Base-by-base conservation (phyloP, 108 stramenopile genomes). In the Nitzschia inconspicua region DNA sequence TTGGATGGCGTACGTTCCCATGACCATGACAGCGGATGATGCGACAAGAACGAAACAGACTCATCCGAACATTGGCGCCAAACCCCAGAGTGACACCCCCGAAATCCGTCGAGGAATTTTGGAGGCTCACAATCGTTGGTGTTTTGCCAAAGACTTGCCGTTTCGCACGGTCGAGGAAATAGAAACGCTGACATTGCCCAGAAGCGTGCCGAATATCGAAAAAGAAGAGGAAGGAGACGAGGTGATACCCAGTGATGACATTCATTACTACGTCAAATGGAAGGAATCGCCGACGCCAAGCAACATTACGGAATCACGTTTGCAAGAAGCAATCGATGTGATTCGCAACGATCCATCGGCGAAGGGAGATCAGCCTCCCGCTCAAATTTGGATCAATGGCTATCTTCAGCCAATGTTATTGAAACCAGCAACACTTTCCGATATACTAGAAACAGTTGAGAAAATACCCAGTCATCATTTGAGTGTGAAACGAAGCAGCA, bases 91-190 rank as follows among this genome's bases (percentile, higher is more conserved):
- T n/a, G n/a, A n/a, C n/a, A n/a, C n/a, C n/a, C n/a, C 29, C 14
- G 40, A 65, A 16, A 27, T 30, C 25, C 36, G 51, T 20, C 25
- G 27, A 13, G 60, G 44, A 16, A 22, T 71, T 4, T 44, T 71
- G 16, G 31, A 63, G 37, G 70, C 70, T 5, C 60, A 64, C 46
- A 71, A 71, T 49, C 70, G 70, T 25, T 71, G 70, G 70, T 54
- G 42, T 32, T 71, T 63, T 57, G 70, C 70, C 53, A 71, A 71
- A 41, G 61, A 64, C 28, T 18, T 56, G 34, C 52, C 62, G 14
- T 71, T 64, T 41, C 26, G 34, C 18, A 44, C 42, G 14, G 55
- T 49, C 2, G 8, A 47, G 3, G 70, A 71, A 39, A 71, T 71
- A n/a, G 25, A 30, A n/a, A n/a, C n/a, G n/a, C n/a, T 5, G 24